Evolutionary conservation across 2,329 filamentous ascomycete genomes (phyloP).

Genomic region (Ophiostoma sp.): DNA sequence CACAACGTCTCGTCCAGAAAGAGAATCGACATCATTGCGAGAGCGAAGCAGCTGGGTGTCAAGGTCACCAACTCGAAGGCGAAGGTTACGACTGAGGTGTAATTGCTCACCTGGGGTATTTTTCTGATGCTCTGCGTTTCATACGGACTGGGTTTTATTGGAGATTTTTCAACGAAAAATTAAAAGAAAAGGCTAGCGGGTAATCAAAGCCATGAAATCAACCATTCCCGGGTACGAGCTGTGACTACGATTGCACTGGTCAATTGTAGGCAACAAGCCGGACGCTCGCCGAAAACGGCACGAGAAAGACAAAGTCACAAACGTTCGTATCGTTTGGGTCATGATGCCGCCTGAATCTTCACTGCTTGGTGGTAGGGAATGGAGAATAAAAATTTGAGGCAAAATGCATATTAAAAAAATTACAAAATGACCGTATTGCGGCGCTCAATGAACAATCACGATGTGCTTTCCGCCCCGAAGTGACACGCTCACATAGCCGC

Average conservation of each 20-base stretch:
- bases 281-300: not conserved
- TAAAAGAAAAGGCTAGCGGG: slow-evolving; percentile 17
- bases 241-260: not conserved
- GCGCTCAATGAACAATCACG: not conserved
- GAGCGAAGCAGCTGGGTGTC: slow-evolving; percentile 96
- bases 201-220: slow-evolving; percentile 13
- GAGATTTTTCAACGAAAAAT: slow-evolving; percentile 21
- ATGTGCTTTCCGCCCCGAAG: slow-evolving; percentile 26
- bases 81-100: slow-evolving; percentile 94
- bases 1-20: slow-evolving; percentile 98
- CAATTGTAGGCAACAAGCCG: not conserved
- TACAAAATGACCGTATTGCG: not conserved
- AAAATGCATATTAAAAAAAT: not conserved
- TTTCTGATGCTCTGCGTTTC: slow-evolving; percentile 26
- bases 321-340: not conserved
- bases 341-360: not conserved
- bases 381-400: not conserved
- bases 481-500: slow-evolving; percentile 23
- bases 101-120: slow-evolving; percentile 38
- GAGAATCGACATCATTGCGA: slow-evolving; percentile 95
- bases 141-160: slow-evolving; percentile 26
- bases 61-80: slow-evolving; percentile 99
- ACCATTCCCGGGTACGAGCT: not conserved
- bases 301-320: not conserved
- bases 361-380: not conserved